phyloP scores from a whole-genome alignment of 805 yeast genomes.

The Candida loeiensis region DNA sequence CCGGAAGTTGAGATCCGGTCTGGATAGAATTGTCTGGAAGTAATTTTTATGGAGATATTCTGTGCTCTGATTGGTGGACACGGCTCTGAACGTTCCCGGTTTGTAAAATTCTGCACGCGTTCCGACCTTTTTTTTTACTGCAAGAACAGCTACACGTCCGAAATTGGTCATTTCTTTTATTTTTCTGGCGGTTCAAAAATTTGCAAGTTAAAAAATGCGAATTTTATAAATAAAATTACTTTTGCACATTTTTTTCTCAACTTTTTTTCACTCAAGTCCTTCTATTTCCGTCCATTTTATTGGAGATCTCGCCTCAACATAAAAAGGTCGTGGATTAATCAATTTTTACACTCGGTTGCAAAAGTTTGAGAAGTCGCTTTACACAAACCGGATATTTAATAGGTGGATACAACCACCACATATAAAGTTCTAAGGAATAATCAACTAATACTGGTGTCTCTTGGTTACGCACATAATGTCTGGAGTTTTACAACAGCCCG shows the following conservation, averaged over 20 bases:
- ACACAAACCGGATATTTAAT: background rate
- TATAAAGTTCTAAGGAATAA: background rate
- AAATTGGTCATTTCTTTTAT: slow-evolving; percentile 10
- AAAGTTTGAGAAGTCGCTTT: background rate
- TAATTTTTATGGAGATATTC: background rate
- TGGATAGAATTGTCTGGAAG: slow-evolving; percentile 7
- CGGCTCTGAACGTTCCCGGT: slow-evolving; percentile 1
- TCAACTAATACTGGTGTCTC: background rate
- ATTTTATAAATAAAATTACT: slow-evolving; percentile 9
- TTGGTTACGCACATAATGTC: slow-evolving; percentile 19
- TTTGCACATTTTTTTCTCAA: slow-evolving; percentile 9
- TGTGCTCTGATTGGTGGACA: slow-evolving; percentile 7
- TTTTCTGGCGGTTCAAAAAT: slow-evolving; percentile 4
- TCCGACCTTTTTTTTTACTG: background rate
- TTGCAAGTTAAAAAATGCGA: slow-evolving; percentile 9
- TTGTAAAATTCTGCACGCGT: slow-evolving; percentile 1
- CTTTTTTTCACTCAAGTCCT: slow-evolving; percentile 5
- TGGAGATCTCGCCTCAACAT: background rate
- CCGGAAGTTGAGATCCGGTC: slow-evolving; percentile 3
- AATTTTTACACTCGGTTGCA: background rate
- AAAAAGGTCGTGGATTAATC: slow-evolving; percentile 4
- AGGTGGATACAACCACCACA: background rate
- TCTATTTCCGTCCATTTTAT: background rate
- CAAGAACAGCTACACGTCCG: slow-evolving; percentile 7
- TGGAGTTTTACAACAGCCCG: slow-evolving; percentile 22